These are phyloP conservation scores for Crithidia brevicula DNA, from an alignment of 208 protist species.

Conservation along the genomic window DNA sequence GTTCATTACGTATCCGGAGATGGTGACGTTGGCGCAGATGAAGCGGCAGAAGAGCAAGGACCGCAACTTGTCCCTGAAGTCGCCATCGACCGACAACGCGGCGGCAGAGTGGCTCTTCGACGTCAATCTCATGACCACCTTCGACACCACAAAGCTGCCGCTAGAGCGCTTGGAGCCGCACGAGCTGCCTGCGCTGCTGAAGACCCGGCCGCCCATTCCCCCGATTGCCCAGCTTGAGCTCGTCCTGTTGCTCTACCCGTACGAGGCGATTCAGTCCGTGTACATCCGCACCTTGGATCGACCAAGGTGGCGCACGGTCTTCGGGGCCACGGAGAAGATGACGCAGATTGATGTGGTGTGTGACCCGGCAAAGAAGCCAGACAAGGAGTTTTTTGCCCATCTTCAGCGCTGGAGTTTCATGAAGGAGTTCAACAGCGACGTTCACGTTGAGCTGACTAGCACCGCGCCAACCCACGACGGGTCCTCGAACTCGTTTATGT, in stretches of 20 bases:
- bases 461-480: conserved; percentile 26
- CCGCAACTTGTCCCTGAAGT: conserved; percentile 29
- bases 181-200: conserved; percentile 45
- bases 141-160: conserved; percentile 77
- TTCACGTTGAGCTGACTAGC: conserved; percentile 81
- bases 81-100: background rate
- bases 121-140: conserved; percentile 48
- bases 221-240: conserved; percentile 86
- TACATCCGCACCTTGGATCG: conserved; percentile 81
- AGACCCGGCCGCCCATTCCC: conserved; percentile 55
- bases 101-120: conserved; percentile 52
- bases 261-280: conserved; percentile 59
- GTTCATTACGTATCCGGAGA: conserved; percentile 90
- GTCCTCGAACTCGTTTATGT: conserved; percentile 45
- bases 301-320: conserved; percentile 66
- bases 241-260: conserved; percentile 78
- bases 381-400: conserved; percentile 56
- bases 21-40: conserved; percentile 72
- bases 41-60: conserved; percentile 46
- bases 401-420: conserved; percentile 90
- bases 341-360: conserved; percentile 88
- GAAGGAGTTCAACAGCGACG: conserved; percentile 82
- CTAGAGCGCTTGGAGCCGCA: conserved; percentile 73
- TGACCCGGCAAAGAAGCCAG: conserved; percentile 37
- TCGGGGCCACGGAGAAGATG: conserved; percentile 68